phyloP scores from a whole-genome alignment of 768 basidiomycete species.

The Rhodosporidiobolus odoratus region DNA sequence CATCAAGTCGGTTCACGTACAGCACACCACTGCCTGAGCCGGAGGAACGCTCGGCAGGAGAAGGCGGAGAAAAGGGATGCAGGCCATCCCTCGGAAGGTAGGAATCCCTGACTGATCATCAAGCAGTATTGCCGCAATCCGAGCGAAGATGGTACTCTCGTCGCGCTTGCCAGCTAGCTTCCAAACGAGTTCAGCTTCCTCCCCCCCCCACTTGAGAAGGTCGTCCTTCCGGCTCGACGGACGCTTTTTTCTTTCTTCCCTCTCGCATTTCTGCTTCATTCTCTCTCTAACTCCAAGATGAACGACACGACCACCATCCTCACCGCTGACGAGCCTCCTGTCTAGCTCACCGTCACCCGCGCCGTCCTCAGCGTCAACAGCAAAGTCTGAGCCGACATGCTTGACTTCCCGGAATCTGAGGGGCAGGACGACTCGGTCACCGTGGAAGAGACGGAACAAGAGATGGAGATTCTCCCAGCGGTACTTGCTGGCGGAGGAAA shows the following conservation, averaged over 20 bases:
- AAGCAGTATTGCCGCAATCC: too few species aligned
- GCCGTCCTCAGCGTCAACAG: slow-evolving; percentile 1
- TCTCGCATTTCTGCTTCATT: background rate
- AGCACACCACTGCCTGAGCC: background rate
- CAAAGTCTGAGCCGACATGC: slow-evolving; percentile 17
- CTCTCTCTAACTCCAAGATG: background rate
- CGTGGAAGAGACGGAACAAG: background rate
- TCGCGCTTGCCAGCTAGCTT: too few species aligned
- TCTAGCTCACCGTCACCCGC: background rate
- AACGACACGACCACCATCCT: background rate
- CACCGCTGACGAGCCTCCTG: slow-evolving; percentile 9
- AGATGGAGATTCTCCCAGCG: background rate
- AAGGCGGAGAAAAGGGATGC: too few species aligned
- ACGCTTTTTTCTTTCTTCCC: background rate
- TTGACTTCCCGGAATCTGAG: background rate
- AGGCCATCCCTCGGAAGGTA: too few species aligned
- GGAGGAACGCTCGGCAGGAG: too few species aligned
- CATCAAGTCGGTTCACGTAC: background rate
- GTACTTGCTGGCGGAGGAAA: background rate
- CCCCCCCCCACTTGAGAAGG: too few species aligned
- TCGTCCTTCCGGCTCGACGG: too few species aligned
- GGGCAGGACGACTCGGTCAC: background rate
- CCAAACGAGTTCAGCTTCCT: too few species aligned
- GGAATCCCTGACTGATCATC: too few species aligned
- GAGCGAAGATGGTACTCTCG: too few species aligned